Percentiles rank a stretch among this genome's conserved stretches.
phyloP scores from a whole-genome alignment of 2,329 filamentous ascomycete species.

The Fusarium sp. region DNA sequence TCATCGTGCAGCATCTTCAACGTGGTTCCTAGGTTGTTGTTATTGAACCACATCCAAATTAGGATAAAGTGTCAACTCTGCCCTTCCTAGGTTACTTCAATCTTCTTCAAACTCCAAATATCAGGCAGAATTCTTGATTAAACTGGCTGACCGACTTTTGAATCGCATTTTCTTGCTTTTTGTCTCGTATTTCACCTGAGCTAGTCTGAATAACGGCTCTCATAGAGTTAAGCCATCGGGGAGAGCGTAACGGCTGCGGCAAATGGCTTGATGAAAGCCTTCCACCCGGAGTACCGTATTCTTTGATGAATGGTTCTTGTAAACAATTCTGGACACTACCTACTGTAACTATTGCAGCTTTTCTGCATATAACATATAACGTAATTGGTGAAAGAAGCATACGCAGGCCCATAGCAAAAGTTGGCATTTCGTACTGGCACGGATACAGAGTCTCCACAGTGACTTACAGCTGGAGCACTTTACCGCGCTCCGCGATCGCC shows the following conservation, averaged over 20 bases:
- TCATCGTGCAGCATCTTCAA: not conserved
- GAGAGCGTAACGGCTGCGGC: not conserved
- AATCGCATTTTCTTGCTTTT: not conserved
- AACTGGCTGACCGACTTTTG: not conserved
- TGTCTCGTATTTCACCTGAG: not conserved
- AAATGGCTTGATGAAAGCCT: not conserved
- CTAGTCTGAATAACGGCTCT: not conserved
- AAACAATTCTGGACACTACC: no score
- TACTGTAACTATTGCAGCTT: no score
- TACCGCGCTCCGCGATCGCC: conserved; percentile 18
- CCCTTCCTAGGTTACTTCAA: not conserved
- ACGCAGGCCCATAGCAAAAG: not conserved
- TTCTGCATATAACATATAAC: not conserved
- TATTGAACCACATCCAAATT: not conserved
- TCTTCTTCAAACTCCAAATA: not conserved
- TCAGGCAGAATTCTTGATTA: not conserved
- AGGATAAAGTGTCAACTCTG: not conserved
- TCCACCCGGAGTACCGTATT: not conserved
- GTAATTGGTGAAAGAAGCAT: not conserved
- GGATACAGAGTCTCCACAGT: conserved; percentile 11
- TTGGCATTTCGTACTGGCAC: not conserved
- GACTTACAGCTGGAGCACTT: not conserved
- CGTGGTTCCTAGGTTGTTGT: not conserved
- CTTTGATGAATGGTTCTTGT: not conserved
- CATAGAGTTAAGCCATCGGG: not conserved